These are phyloP conservation scores for Sutorius eximius DNA, from an alignment of 1,284 basidiomycete genomes.

Conservation along the genomic window DNA sequence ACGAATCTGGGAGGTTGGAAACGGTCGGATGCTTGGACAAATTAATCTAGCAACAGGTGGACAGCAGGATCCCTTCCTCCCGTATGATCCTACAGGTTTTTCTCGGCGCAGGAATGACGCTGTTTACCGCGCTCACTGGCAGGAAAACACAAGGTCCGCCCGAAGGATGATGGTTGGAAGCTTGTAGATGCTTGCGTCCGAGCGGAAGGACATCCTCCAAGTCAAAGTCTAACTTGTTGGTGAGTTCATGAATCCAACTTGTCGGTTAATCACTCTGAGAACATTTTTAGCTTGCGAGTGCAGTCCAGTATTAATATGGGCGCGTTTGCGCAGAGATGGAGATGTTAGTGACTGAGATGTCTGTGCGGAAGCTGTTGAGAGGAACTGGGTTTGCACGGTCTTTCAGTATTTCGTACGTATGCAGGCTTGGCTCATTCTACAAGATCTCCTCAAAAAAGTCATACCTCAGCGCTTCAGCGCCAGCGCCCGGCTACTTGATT, in stretches of 20 bases:
- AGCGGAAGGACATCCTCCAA: constrained; percentile 1
- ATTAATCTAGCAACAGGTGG: constrained; percentile 4
- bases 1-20: constrained; percentile 5
- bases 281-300: constrained; percentile 4
- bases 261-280: neutral
- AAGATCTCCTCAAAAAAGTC: neutral
- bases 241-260: constrained; percentile 1
- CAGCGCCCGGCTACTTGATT: neutral
- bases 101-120: constrained; percentile 6
- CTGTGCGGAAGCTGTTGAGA: neutral
- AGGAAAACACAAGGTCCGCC: neutral
- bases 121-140: constrained; percentile 6
- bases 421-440: neutral
- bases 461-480: neutral
- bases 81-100: constrained; percentile 3
- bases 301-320: neutral
- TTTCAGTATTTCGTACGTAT: constrained; percentile 1
- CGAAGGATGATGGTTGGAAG: neutral
- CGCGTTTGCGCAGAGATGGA: neutral
- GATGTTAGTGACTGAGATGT: neutral
- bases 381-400: constrained; percentile 2
- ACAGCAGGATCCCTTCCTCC: constrained; percentile 1
- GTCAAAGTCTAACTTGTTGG: constrained; percentile 1
- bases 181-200: constrained; percentile 5
- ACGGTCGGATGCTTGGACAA: neutral